Percentiles rank a stretch among this genome's conserved stretches.
Evolutionary conservation across 495 filamentous ascomycete species (phyloP).

Genomic region (Pyrenula aspistea): DNA sequence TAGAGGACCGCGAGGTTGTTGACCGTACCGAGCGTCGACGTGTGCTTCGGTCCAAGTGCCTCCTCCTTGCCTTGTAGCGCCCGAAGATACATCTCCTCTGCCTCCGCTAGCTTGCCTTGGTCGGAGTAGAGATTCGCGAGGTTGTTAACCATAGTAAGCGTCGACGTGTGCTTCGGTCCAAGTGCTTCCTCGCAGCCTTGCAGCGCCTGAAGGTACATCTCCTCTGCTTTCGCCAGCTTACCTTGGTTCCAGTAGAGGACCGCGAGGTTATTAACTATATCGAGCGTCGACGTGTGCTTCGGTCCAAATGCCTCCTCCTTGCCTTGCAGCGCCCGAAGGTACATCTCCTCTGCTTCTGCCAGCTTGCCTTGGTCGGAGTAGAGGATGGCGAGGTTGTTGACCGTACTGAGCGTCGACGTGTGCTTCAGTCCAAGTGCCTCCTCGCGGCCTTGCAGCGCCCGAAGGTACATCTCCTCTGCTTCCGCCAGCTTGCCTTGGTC

Average conservation of each 20-base stretch:
- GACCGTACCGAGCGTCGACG: slow-evolving; percentile 9
- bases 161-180: slow-evolving; percentile 22
- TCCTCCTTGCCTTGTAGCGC: slow-evolving; percentile 18
- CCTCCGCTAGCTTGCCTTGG: slow-evolving; percentile 17
- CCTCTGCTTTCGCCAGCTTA: slow-evolving; percentile 26
- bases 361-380: slow-evolving; percentile 17
- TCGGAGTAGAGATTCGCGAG: slow-evolving; percentile 14
- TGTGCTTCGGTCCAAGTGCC: slow-evolving; percentile 9
- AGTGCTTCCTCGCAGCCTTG: slow-evolving; percentile 6
- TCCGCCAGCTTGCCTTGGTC: slow-evolving; percentile 17
- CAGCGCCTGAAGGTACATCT: slow-evolving; percentile 19
- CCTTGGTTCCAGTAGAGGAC: slow-evolving; percentile 19
- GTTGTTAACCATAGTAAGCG: slow-evolving; percentile 20
- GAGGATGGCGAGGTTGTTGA: slow-evolving; percentile 18
- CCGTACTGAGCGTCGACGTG: slow-evolving; percentile 21
- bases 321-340: slow-evolving; percentile 23
- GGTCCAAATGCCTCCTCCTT: slow-evolving; percentile 15
- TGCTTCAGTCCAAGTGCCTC: slow-evolving; percentile 24
- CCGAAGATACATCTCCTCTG: slow-evolving; percentile 17
- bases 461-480: slow-evolving; percentile 21
- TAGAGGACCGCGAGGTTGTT: slow-evolving; percentile 7
- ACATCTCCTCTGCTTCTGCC: slow-evolving; percentile 21
- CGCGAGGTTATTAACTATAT: slow-evolving; percentile 22
- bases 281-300: slow-evolving; percentile 20
- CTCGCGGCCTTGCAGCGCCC: slow-evolving; percentile 23